Evolutionary conservation across 495 filamentous ascomycete species (phyloP), one percentile per base, ranked within the genome.

Genomic region (Lepraria neglecta): DNA sequence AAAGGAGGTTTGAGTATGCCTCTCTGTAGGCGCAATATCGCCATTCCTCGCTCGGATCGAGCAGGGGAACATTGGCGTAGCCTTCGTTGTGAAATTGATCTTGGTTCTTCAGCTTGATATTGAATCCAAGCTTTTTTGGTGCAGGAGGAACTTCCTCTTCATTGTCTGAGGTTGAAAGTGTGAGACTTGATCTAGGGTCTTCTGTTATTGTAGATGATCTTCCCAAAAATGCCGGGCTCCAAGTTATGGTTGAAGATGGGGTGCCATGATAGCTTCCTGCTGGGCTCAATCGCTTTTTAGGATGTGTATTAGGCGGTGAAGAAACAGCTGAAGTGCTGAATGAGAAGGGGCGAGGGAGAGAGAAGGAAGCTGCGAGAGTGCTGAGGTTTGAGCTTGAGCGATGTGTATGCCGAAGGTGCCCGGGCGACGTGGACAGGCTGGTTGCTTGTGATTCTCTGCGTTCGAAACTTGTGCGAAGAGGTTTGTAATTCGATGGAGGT

Each of bases 1-100:
- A 85, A 2, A 97, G 78, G 65, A 95, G 79, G 63, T 92, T 81
- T 12, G 92, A 89, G 69, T 97, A 97, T 43, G 84, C 78, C 56
- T 82, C 80, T 19, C 92, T 84, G 72, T 95, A 97, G 47, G 81
- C 80, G 9, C 74, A 75, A 66, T 90, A 92, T 6, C 86, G 70
- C 38, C 75, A 68, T 48, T 79, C 72, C 46, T 83, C 82, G 38
- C 74, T 78, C 6, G 78, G 79, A 59, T 95, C 86, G 7, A 96
- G 78, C 30, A 96, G 77, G 2, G 89, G 80, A 3, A 82, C 78
- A 42, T 78, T 79, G 53, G 87, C 75, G 71, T 80, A 80, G n/a
- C 84, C 84, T 69, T 92, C 88, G 56, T 87, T 84, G 58, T 92
- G 87, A 59, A 96, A 95, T 38, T 81, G 78, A 45, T 80, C 79